Base-by-base conservation (phyloP, 2,329 filamentous ascomycete species). In the Westerdykella aurantiaca region DNA sequence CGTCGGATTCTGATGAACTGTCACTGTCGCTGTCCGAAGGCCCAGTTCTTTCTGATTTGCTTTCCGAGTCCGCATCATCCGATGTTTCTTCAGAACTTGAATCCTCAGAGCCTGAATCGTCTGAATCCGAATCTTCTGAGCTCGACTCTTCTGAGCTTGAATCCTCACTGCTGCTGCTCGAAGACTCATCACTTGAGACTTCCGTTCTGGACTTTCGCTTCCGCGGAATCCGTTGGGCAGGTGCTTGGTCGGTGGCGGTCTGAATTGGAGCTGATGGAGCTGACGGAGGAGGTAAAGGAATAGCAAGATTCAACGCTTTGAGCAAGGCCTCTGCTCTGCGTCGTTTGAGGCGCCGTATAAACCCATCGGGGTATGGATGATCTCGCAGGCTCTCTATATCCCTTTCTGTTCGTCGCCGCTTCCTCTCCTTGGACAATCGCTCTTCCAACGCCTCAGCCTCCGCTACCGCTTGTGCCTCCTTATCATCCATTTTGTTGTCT, bases 361-460 rank as follows among this genome's bases (percentile, higher is more conserved):
- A 59, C 10, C 52, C 56, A 18, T 65, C 57, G 5, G 57, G 47
- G 39, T 60, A 43, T 5, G 57, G 53, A 23, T 63, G 59, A 2
- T 49, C 47, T 2, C 46, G 35, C 23, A 64, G 37, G 22, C 22
- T 48, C 34, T 66, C 56, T 5, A 64, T 43, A 40, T 67, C 57
- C 3, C 47, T 53, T 46, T 70, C 55, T 7, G 61, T 43, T 42
- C 56, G 50, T 46, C 61, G 47, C 35, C 60, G 52, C 48, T 60
- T 62, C 44, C 57, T 54, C 44, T 63, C 53, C 23, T 61, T 58
- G 11, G 55, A 47, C 4, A 69, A 50, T 3, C 66, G 60, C 18
- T 63, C 59, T 17, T 65, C 44, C 7, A 69, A 50, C 2, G 68
- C 68, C 16, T 59, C 57, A 5, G 66, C 60, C 35, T 68, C 61